phyloP scores from a whole-genome alignment of 2,329 filamentous ascomycete species.

The Aureobasidium subglaciale region DNA sequence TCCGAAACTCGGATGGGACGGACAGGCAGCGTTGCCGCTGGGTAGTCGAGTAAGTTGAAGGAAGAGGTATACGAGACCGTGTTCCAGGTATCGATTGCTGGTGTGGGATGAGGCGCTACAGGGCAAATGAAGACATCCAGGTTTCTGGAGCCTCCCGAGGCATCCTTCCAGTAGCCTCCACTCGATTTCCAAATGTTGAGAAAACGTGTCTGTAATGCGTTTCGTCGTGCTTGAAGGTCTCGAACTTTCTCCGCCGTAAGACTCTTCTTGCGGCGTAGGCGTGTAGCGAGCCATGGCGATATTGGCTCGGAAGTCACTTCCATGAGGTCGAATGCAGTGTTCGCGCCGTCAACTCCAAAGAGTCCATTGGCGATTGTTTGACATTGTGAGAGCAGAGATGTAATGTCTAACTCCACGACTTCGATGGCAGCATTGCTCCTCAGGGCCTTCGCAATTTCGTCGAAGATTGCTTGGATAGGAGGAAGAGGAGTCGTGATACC shows the following conservation, averaged over 20 bases:
- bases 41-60: conserved; percentile 57
- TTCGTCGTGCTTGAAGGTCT: conserved; percentile 47
- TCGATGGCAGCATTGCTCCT: conserved; percentile 34
- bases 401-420: conserved; percentile 51
- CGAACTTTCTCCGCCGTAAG: conserved; percentile 43
- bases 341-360: conserved; percentile 52
- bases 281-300: conserved; percentile 51
- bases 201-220: conserved; percentile 49
- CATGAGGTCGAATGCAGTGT: conserved; percentile 50
- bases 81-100: conserved; percentile 56
- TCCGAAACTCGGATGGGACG: conserved; percentile 44
- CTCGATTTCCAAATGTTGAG: conserved; percentile 49
- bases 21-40: conserved; percentile 52
- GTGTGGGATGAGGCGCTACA: conserved; percentile 56
- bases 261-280: conserved; percentile 43
- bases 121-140: conserved; percentile 56
- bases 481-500: conserved; percentile 46
- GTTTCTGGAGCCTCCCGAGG: conserved; percentile 17
- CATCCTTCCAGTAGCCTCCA: conserved; percentile 28
- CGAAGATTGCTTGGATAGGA: conserved; percentile 40
- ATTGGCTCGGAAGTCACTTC: conserved; percentile 50
- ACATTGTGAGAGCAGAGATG: conserved; percentile 46
- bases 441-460: conserved; percentile 38
- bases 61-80: conserved; percentile 54
- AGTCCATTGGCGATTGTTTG: conserved; percentile 52